Evolutionary conservation across 257 asterid species (phyloP), one percentile per base, ranked within the genome.

Genomic region (Paulownia fortunei): DNA sequence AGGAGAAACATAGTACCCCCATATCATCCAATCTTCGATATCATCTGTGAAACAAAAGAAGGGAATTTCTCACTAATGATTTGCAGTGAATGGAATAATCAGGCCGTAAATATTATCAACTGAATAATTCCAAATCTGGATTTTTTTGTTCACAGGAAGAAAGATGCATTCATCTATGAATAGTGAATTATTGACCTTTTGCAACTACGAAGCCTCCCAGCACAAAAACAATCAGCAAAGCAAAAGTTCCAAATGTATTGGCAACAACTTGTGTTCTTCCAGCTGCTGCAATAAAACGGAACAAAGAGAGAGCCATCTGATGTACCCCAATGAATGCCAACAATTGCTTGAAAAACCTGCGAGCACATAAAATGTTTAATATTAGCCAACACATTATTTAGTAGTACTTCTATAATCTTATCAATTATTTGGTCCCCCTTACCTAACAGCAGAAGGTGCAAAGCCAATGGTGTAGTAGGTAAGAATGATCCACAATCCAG

Each of bases 1-100:
- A 24, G 97, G 97, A 74, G 98, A 94, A 74, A 87, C 39, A 55
- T 94, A 94, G 86, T 94, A 94, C 1, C 97, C 97, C 98, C 98
- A 94, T 70, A 88, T 86, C 97, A 94, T 90, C 97, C 97, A 94
- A 62, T 76, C 79, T 79, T 89, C 70, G 21, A 94, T 90, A 78
- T 89, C 90, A 82, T 94, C 98, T 94, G 88, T 13, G 12, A 16
- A 62, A 41, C 39, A 67, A 39, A 55, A 1, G 19, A 19, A 75
- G 4, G 4, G 6, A 32, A 41, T 27, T 23, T 27, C 34, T 39
- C 21, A 66, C 18, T 11, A 44, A 61, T 1, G 5, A 15, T 15
- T 10, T 26, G 12, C 11, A 21, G 61, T 7, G 12, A 21, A 54
- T 21, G 13, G 0, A 13, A 46, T 46, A 46, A 41, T 41, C 46